Base-by-base conservation (phyloP, 2,329 filamentous ascomycete species). In the Botrytis byssoidea region DNA sequence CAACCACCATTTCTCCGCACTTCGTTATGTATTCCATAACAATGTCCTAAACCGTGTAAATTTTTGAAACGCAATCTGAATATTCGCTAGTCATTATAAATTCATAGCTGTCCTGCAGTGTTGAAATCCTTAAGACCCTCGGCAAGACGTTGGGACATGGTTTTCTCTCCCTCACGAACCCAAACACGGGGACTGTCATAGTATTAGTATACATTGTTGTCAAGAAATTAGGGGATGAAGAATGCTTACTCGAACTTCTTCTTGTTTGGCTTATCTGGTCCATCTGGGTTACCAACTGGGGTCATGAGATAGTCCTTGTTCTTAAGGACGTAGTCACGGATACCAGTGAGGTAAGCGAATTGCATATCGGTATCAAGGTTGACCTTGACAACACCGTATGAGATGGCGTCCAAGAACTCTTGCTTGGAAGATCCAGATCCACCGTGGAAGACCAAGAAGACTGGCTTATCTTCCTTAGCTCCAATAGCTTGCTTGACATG, bases 391-490 rank as follows among this genome's bases (percentile, higher is more conserved):
- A 99, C 95, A 88, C 96, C 96, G 85, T 95, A 92, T 83, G 87
- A 86, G 85, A 98, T 98, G 82, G 95, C 95, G 80, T 94, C 90
- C 77, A 87, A 88, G 89, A 93, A 99, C 87, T 99, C 96, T 80
- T 93, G 85, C 88, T 97, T 97, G 83, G 89, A 88, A 78, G 93
- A 97, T 79, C 96, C 96, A 77, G 93, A 97, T 81, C 96, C 96
- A 82, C 96, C 96, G 89, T 99, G 96, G 92, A 99, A 99, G 84
- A 99, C 96, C 82, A 99, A 94, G 91, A 95, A 98, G 82, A 98
- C 93, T 79, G 96, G 96, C 92, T 98, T 98, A 82, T 93, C 88
- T 78, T 93, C 89, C 80, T 88, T 86, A 81, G 89, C 85, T 78
- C 85, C 84, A 77, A 91, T 90, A 87, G 97, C 89, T 85, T 95